phyloP scores from a whole-genome alignment of 75 land plant genomes.

The Cupressus sempervirens region DNA sequence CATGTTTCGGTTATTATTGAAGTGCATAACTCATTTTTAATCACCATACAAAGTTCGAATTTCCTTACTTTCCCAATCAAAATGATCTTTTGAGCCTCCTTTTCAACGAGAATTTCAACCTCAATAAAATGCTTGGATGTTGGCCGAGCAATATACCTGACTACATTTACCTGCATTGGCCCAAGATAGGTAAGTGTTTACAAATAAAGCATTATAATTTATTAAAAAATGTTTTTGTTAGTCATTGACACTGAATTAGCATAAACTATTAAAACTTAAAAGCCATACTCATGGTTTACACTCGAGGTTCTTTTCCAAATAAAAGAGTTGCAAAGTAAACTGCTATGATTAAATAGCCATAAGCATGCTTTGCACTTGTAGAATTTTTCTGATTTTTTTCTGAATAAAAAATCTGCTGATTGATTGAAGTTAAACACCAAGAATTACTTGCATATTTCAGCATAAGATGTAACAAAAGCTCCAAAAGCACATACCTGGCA shows the following conservation, averaged over 20 bases:
- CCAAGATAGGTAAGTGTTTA: background rate
- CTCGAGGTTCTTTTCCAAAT: background rate
- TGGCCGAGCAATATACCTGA: constrained; percentile 73
- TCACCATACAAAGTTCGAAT: background rate
- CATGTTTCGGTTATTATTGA: background rate
- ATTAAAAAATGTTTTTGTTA: no score
- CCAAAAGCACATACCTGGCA: constrained; percentile 60
- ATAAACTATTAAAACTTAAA: background rate
- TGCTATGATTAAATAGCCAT: background rate
- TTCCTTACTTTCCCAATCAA: constrained; percentile 78
- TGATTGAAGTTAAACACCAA: background rate
- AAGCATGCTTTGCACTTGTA: background rate
- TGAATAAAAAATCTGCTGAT: background rate
- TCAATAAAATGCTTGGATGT: constrained; percentile 80
- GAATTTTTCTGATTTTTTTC: background rate
- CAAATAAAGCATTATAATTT: no score
- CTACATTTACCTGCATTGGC: constrained; percentile 72
- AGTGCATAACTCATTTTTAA: background rate
- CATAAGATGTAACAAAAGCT: background rate
- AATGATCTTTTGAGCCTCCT: constrained; percentile 79
- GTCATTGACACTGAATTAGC: background rate
- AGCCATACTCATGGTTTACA: background rate
- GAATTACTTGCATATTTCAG: background rate
- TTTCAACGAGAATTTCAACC: constrained; percentile 89
- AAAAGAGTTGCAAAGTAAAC: background rate